Percentiles rank a stretch among this genome's conserved stretches.
Conservation (phyloP, 768 basidiomycete genomes). For the Grammothele lineata region DNA sequence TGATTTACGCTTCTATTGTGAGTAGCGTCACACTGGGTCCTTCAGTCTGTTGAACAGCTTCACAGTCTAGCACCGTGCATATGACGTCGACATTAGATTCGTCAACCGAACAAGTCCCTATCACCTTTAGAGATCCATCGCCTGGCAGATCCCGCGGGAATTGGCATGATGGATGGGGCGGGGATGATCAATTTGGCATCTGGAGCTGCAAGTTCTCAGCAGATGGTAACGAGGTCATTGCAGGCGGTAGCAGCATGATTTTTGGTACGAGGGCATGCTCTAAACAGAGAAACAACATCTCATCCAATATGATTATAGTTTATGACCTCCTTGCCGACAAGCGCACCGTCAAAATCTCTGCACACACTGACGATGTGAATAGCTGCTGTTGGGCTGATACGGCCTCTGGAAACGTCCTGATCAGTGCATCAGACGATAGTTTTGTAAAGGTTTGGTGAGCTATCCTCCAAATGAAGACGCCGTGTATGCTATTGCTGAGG, state of each 20-base stretch:
- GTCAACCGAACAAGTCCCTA: constrained; percentile 56
- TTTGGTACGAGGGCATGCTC: constrained; percentile 45
- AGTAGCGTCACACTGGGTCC: constrained; percentile 16
- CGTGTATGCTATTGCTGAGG: too few species aligned
- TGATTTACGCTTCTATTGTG: constrained; percentile 92
- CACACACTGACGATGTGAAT: constrained; percentile 90
- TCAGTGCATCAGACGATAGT: constrained; percentile 93
- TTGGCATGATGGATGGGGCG: constrained; percentile 30
- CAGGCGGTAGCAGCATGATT: constrained; percentile 81
- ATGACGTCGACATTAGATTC: constrained; percentile 71
- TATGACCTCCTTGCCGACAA: constrained; percentile 84
- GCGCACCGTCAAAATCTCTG: constrained; percentile 80
- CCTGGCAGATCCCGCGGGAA: constrained; percentile 15
- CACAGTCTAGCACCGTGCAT: constrained; percentile 64
- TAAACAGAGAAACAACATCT: background rate
- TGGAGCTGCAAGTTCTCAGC: constrained; percentile 97
- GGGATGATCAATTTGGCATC: constrained; percentile 60
- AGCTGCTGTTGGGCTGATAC: constrained; percentile 96
- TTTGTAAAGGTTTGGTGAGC: constrained; percentile 94
- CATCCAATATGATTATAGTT: constrained; percentile 43
- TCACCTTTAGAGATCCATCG: constrained; percentile 37
- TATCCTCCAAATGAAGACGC: too few species aligned
- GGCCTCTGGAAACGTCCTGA: constrained; percentile 86
- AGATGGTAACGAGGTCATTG: constrained; percentile 92
- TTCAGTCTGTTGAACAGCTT: background rate